A percentile compares a stretch with the other conserved stretches of the same genome.
Evolutionary conservation across 2,329 filamentous ascomycete genomes (phyloP).

Genomic region (Coleophoma crateriformis): DNA sequence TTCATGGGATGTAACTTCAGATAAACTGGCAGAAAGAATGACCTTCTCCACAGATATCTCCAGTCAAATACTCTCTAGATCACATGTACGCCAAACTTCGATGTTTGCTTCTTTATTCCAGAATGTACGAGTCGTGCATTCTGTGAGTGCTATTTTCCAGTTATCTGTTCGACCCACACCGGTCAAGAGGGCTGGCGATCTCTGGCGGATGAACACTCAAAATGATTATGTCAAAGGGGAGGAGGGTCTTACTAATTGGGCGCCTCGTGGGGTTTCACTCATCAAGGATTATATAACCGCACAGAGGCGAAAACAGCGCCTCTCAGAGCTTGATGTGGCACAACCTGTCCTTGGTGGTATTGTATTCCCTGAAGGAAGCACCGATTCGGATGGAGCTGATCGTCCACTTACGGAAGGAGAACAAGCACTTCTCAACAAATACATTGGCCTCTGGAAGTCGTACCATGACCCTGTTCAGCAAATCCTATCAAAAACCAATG

Average conservation of each 20-base stretch:
- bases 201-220: slow-evolving; percentile 94
- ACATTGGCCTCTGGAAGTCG: slow-evolving; percentile 25
- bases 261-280: slow-evolving; percentile 81
- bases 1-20: slow-evolving; percentile 79
- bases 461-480: slow-evolving; percentile 28
- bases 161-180: slow-evolving; percentile 81
- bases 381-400: slow-evolving; percentile 8
- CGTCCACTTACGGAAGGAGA: slow-evolving; percentile 22
- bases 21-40: slow-evolving; percentile 83
- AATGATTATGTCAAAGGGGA: slow-evolving; percentile 97
- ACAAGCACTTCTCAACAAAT: slow-evolving; percentile 34
- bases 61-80: slow-evolving; percentile 77
- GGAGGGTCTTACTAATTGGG: slow-evolving; percentile 79
- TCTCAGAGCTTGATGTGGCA: slow-evolving; percentile 74
- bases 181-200: slow-evolving; percentile 84
- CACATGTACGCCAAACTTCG: slow-evolving; percentile 79
- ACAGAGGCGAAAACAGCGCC: slow-evolving; percentile 66
- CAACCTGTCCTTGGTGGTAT: slow-evolving; percentile 60
- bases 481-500: slow-evolving; percentile 56
- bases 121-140: slow-evolving; percentile 78
- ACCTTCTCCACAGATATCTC: slow-evolving; percentile 76
- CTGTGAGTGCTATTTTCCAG: slow-evolving; percentile 80
- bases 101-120: slow-evolving; percentile 87
- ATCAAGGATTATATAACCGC: slow-evolving; percentile 81
- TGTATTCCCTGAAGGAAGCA: slow-evolving; percentile 26